Base-by-base conservation (phyloP, 805 yeast genomes). In the Scheffersomyces coipomensis region DNA sequence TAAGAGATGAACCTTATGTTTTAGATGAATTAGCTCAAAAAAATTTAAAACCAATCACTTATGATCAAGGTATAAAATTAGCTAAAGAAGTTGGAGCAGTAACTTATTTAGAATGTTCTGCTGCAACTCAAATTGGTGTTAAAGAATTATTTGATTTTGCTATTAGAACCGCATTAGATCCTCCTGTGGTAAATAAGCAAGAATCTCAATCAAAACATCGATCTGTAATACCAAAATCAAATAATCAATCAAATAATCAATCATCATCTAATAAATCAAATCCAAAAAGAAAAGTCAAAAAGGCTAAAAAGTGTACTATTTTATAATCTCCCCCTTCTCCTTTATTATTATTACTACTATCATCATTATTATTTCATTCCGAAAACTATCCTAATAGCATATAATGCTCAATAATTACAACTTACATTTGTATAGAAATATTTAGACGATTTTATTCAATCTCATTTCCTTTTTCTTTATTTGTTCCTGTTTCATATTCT, bases 101-200 rank as follows among this genome's bases (percentile, higher is more conserved):
- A 47, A 78, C 76, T 36, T 88, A 86, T 60, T 67, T 85, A 44
- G 97, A 89, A 66, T 88, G 96, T 62, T 87, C 96, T 4, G 96
- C 97, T 7, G 85, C 90, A 10, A 83, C 91, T 16, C 96, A 88
- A 64, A 76, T 74, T 38, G 96, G 96, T 12, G 88, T 89, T 34
- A 85, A 84, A 56, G 85, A 83, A 40, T 85, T 88, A 5, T 89
- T 89, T 51, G 96, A 89, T 52, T 80, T 68, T 42, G 95, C 96
- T 8, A 88, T 88, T 27, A 76, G 80, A 45, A 73, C 83, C 0
- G 90, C 84, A 10, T 71, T 83, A 39, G 64, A 71, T 44, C 80
- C 82, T 21, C 77, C 81, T 13, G 53, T 52, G 37, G 41, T 41
- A 22, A 43, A 42, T 9, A 31, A 30, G n/a, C 17, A 22, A 8